Evolutionary conservation across 1,284 basidiomycete genomes (phyloP).

Genomic region (Tetrapyrgos nigripes): DNA sequence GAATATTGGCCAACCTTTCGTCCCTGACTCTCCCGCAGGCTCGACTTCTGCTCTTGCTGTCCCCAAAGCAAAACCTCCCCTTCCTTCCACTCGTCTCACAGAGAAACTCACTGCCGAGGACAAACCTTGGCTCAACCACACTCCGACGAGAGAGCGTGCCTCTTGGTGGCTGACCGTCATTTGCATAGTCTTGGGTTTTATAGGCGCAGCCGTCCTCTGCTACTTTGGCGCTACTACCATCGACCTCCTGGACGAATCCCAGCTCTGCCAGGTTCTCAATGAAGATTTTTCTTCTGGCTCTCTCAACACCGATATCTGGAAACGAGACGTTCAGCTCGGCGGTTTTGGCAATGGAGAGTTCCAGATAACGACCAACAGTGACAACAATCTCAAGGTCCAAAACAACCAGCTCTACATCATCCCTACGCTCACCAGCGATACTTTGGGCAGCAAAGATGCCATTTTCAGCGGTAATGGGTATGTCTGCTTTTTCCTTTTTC

Average conservation of each 20-base stretch:
- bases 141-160: constrained; percentile 38
- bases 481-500: neutral
- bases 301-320: constrained; percentile 53
- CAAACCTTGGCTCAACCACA: constrained; percentile 54
- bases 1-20: constrained; percentile 10
- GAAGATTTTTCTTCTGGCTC: constrained; percentile 64
- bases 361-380: constrained; percentile 76
- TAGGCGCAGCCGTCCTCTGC: constrained; percentile 47
- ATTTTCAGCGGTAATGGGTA: constrained; percentile 32
- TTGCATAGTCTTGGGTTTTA: constrained; percentile 49
- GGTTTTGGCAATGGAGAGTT: constrained; percentile 86
- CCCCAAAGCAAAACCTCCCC: constrained; percentile 49
- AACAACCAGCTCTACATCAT: constrained; percentile 80
- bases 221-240: constrained; percentile 44
- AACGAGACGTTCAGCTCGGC: constrained; percentile 72
- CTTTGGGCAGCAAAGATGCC: constrained; percentile 51
- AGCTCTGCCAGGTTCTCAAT: constrained; percentile 72
- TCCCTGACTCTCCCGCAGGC: constrained; percentile 34
- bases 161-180: constrained; percentile 53
- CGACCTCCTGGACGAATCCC: constrained; percentile 41
- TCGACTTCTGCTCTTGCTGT: constrained; percentile 41
- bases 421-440: constrained; percentile 78
- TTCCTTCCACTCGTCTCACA: constrained; percentile 53
- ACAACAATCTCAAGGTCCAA: constrained; percentile 75
- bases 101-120: constrained; percentile 55